Base-by-base conservation (phyloP, 805 yeast genomes). In the Sungouiozyma ichnusensis region DNA sequence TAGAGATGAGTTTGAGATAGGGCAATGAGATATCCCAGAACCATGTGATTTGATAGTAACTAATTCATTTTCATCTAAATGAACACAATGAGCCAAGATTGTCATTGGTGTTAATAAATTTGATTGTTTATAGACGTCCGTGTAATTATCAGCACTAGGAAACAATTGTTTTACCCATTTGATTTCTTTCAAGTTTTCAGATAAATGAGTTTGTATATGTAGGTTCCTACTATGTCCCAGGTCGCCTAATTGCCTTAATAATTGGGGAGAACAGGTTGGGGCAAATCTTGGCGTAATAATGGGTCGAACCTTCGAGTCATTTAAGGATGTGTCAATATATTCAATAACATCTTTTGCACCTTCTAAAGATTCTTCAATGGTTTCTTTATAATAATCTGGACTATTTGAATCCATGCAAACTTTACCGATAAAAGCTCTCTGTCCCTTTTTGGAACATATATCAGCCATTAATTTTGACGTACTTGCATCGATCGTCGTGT, bases 201-300 rank as follows among this genome's bases (percentile, higher is more conserved):
- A 74, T n/a, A 90, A 69, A 62, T 90, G 98, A 0, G 97, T 86
- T 64, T 90, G 98, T 33, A 85, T 74, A 18, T 85, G 90, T 31
- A 83, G 64, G 31, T 73, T 57, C 13, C 47, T 43, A 5, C 66
- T 51, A 18, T 61, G 51, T n/a, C 78, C 68, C 19, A 82, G 57
- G 4, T 70, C 60, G 2, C 94, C 94, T 42, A 88, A 67, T 69
- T 76, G 70, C 6, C 55, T 54, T 66, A 90, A 64, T 33, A 85
- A 65, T 39, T 75, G 72, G 18, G 74, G 64, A 3, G 85, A 69
- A 56, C 97, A 90, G 16, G 84, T 75, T 2, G 95, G 95, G 0
- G 97, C 97, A 66, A 90, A 90, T 44, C 98, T 67, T 7, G 98
- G 97, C 2, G 97, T 90, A 9, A 90, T 50, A 13, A 88, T 78